Base-by-base conservation (phyloP, 192 early-diverging fungal species). In the Umbelopsis vinacea region DNA sequence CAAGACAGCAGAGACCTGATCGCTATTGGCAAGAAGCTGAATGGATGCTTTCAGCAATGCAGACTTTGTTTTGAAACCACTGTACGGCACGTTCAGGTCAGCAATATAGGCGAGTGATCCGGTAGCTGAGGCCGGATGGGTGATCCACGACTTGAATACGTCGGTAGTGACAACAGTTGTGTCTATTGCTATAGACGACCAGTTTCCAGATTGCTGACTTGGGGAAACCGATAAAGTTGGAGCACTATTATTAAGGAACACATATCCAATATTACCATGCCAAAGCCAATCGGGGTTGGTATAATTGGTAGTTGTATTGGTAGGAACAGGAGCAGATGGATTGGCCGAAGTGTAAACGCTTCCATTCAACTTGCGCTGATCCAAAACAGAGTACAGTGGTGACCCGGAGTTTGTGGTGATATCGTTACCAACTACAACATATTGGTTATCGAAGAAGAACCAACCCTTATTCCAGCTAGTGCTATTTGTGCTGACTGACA, bases 231-330 rank as follows among this genome's bases (percentile, higher is more conserved):
- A 60, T 19, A 76, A 38, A 29, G 55, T 54, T 10, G 67, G 66
- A 3, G 48, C 48, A 35, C 47, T 54, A 19, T 71, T 24, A 21
- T 52, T 66, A 21, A 54, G 35, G 15, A 76, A 38, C 6, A 55
- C 66, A 35, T 76, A 76, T 17, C 70, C 47, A 68, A 76, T 54
- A 10, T 66, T 52, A 29, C 70, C 66, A 47, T 76, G 74, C 74
- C 74, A 76, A 12, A 76, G 29, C 21, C 54, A 63, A 0, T 53
- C 52, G 5, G 66, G 40, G 0, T 66, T 55, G 11, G 29, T 68
- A 22, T 43, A 40, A 6, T 37, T 47, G 38, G 60, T 63, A 29
- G 66, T 55, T 5, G 52, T 55, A 50, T 54, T 53, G 19, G 69
- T 68, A n/a, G 47, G 48, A 0, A 33, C 37, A 52, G 60, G 40